phyloP scores from a whole-genome alignment of 306 rosid genomes.

The Canavalia ensiformis region DNA sequence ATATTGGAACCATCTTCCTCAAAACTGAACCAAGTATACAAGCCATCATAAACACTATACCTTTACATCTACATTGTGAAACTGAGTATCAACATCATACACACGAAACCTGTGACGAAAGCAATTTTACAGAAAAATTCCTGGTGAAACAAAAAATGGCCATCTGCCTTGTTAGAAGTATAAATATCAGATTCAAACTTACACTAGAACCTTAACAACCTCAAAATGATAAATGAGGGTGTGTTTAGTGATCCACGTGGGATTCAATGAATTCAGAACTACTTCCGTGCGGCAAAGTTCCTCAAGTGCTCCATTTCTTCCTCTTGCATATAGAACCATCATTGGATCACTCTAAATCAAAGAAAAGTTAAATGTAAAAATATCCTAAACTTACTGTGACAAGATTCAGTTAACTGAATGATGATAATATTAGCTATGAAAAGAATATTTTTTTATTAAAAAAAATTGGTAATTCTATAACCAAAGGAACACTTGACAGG shows the following conservation, averaged over 20 bases:
- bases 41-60: constrained; percentile 50
- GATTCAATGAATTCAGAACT: constrained; percentile 70
- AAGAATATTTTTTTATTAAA: not conserved
- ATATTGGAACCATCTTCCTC: constrained; percentile 19
- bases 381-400: constrained; percentile 34
- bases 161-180: constrained; percentile 28
- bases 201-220: constrained; percentile 79
- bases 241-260: constrained; percentile 75
- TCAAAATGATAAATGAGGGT: constrained; percentile 72
- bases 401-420: constrained; percentile 33
- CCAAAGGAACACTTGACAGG: constrained; percentile 14
- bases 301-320: constrained; percentile 73
- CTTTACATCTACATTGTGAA: constrained; percentile 75
- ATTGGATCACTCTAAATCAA: constrained; percentile 76
- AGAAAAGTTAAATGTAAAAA: constrained; percentile 36
- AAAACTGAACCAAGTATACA: constrained; percentile 23
- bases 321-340: constrained; percentile 69
- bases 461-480: not conserved
- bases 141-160: constrained; percentile 37
- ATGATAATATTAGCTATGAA: constrained; percentile 7
- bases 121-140: constrained; percentile 19
- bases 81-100: constrained; percentile 80
- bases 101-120: constrained; percentile 69
- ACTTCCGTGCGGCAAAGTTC: constrained; percentile 87
- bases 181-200: constrained; percentile 59